Evolutionary conservation across 2,329 filamentous ascomycete genomes (phyloP).

Genomic region (Botrytis tulipae): DNA sequence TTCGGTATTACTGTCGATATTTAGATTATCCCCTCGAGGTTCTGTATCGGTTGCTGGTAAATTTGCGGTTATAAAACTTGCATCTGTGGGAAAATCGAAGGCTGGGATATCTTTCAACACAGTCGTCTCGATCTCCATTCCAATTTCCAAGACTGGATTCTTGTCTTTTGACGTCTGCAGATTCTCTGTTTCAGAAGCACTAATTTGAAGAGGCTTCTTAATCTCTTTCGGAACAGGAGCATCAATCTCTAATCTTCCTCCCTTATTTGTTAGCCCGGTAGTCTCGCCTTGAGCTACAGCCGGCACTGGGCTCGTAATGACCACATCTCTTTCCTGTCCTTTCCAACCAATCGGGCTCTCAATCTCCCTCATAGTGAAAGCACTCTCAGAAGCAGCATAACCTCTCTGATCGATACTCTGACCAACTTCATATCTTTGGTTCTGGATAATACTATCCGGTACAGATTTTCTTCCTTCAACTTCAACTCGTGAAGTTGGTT

Average conservation of each 20-base stretch:
- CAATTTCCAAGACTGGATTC: not conserved
- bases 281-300: not conserved
- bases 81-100: not conserved
- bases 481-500: conserved; percentile 20
- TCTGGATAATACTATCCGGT: conserved; percentile 14
- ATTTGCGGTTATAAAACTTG: not conserved
- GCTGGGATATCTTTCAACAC: not conserved
- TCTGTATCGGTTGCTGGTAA: not conserved
- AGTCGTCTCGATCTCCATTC: not conserved
- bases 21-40: not conserved
- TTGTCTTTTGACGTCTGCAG: no score
- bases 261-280: not conserved
- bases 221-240: not conserved
- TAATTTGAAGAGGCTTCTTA: not conserved
- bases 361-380: not conserved
- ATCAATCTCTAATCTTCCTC: not conserved
- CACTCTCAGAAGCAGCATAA: not conserved
- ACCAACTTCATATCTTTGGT: not conserved
- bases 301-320: not conserved
- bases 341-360: not conserved
- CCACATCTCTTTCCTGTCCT: not conserved
- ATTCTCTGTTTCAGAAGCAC: not conserved
- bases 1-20: no score
- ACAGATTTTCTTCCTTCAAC: not conserved
- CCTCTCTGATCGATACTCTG: not conserved